These are phyloP conservation scores for Orbilia javanica DNA, from an alignment of 2,329 filamentous ascomycete species.

Conservation along the genomic window DNA sequence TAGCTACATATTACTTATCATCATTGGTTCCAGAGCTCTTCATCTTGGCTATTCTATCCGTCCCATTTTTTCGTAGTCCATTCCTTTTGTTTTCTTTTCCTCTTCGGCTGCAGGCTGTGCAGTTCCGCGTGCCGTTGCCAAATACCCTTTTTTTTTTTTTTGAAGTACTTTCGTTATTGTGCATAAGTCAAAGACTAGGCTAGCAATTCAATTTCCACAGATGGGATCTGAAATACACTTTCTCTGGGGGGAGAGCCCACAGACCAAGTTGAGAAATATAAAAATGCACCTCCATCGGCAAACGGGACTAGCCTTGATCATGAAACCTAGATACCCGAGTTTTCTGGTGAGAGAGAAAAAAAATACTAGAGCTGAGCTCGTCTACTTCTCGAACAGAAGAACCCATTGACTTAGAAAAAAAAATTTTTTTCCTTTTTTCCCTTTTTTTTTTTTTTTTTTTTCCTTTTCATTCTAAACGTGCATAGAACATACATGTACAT, in stretches of 20 bases:
- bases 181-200: constrained; percentile 3
- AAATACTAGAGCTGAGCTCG: constrained; percentile 38
- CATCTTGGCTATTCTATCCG: constrained; percentile 21
- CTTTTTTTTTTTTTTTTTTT: no score
- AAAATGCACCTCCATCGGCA: background rate
- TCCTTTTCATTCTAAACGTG: background rate
- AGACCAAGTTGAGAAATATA: constrained; percentile 15
- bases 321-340: constrained; percentile 14
- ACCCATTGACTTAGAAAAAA: background rate
- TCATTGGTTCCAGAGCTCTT: constrained; percentile 37
- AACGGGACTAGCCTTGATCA: constrained; percentile 7
- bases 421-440: constrained; percentile 1
- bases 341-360: background rate
- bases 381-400: background rate
- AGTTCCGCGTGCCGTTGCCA: constrained; percentile 23
- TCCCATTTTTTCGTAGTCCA: background rate
- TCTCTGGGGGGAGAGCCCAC: background rate
- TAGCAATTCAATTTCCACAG: background rate
- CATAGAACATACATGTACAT: constrained; percentile 7
- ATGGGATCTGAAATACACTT: constrained; percentile 4
- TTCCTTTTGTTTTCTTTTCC: background rate
- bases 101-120: constrained; percentile 26
- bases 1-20: background rate
- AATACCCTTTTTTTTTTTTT: background rate
- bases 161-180: background rate